Percentiles rank a stretch among this genome's conserved stretches.
These are phyloP conservation scores for Pseudophaeomoniella oleicola DNA, from an alignment of 2,329 filamentous ascomycete genomes.

Conservation along the genomic window DNA sequence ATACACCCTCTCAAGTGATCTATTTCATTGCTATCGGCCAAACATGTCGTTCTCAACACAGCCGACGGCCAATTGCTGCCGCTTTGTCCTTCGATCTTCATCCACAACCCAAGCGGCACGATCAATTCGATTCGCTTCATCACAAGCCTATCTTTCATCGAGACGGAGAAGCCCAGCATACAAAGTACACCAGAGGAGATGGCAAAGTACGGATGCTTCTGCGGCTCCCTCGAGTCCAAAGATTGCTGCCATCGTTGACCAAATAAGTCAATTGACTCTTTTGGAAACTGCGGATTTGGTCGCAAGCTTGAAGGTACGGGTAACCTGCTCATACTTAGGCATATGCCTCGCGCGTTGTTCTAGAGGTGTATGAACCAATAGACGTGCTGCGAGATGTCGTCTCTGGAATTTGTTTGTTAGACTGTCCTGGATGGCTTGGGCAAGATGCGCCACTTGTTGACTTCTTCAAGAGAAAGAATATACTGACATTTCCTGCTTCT, in stretches of 20 bases:
- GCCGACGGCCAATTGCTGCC: slow-evolving; percentile 26
- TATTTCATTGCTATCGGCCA: slow-evolving; percentile 1
- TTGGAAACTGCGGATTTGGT: slow-evolving; percentile 96
- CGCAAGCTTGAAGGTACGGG: slow-evolving; percentile 75
- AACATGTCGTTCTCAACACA: slow-evolving; percentile 26
- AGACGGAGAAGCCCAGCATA: not conserved
- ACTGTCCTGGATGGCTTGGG: not conserved
- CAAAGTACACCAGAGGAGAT: slow-evolving; percentile 46
- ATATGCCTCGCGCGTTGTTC: not conserved
- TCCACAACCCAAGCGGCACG: slow-evolving; percentile 11
- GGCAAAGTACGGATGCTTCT: slow-evolving; percentile 69
- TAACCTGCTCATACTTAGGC: not conserved
- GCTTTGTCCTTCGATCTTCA: slow-evolving; percentile 25
- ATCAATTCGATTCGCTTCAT: slow-evolving; percentile 24
- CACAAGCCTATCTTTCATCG: slow-evolving; percentile 21
- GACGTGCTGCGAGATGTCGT: not conserved
- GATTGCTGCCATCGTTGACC: slow-evolving; percentile 87
- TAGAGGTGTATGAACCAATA: not conserved
- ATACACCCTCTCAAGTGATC: too few relatives aligned
- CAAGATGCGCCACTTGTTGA: too few relatives aligned
- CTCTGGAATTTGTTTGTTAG: not conserved
- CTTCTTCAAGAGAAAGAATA: too few relatives aligned
- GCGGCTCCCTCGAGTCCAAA: slow-evolving; percentile 62
- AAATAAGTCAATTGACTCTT: slow-evolving; percentile 95
- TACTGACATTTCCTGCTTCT: too few relatives aligned